A percentile compares a stretch with the other conserved stretches of the same genome.
Evolutionary conservation across 768 basidiomycete species (phyloP).

Genomic region (Pluteus cervinus): DNA sequence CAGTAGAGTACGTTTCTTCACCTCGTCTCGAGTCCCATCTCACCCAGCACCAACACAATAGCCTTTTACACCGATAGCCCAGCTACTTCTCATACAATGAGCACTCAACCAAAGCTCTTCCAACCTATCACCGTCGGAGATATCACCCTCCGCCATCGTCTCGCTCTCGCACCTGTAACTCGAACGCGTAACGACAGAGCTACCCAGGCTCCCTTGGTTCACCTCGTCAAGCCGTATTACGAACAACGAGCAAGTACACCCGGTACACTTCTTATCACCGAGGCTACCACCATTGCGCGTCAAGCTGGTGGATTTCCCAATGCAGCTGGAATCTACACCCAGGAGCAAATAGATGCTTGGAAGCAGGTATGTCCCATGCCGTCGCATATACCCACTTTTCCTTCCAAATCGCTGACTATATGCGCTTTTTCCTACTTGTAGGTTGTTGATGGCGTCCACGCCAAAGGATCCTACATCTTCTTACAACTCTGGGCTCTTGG

Average conservation of each 20-base stretch:
- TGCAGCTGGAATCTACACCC: conserved; percentile 53
- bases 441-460: conserved; percentile 56
- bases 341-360: conserved; percentile 46
- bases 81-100: too few relatives aligned
- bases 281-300: conserved; percentile 42
- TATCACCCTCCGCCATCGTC: conserved; percentile 37
- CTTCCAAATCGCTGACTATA: too few relatives aligned
- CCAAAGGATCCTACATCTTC: conserved; percentile 36
- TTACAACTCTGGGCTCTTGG: conserved; percentile 57
- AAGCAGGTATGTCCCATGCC: conserved; percentile 29
- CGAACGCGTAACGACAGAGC: conserved; percentile 39
- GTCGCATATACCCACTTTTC: too few relatives aligned
- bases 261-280: conserved; percentile 48
- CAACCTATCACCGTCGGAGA: conserved; percentile 39
- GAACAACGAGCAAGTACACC: conserved; percentile 36
- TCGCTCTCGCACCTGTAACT: conserved; percentile 51
- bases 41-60: too few relatives aligned
- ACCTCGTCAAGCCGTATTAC: conserved; percentile 38
- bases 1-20: too few relatives aligned
- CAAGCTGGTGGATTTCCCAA: conserved; percentile 37
- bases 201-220: conserved; percentile 26
- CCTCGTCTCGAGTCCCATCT: too few relatives aligned
- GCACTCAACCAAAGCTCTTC: conserved; percentile 40
- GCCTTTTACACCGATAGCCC: too few relatives aligned
- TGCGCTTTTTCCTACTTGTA: too few relatives aligned